phyloP scores from a whole-genome alignment of 2,329 filamentous ascomycete species.

The Decorospora gaudefroyi region DNA sequence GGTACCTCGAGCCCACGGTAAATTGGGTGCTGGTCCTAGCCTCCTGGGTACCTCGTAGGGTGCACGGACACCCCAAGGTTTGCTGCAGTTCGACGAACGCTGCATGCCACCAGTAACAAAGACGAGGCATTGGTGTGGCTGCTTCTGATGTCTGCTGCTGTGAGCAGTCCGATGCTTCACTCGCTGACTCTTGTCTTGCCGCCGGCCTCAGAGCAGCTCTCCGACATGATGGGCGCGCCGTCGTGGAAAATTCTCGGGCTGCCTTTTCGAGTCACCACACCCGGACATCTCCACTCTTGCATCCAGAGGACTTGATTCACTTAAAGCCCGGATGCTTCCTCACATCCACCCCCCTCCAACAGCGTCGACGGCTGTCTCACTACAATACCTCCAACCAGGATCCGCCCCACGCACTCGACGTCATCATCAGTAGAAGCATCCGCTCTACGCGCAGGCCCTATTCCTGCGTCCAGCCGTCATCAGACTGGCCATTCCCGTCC shows the following conservation, averaged over 20 bases:
- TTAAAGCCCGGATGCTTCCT: conserved; percentile 31
- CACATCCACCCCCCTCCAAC: conserved; percentile 9
- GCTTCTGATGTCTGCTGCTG: conserved; percentile 13
- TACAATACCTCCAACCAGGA: conserved; percentile 9
- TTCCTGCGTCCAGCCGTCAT: conserved; percentile 25
- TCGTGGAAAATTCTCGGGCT: conserved; percentile 30
- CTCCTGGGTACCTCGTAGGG: background rate
- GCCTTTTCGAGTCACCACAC: conserved; percentile 35
- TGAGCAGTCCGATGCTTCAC: conserved; percentile 17
- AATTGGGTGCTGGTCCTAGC: background rate
- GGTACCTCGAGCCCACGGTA: conserved; percentile 7
- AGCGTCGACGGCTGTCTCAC: conserved; percentile 3
- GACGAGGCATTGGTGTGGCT: conserved; percentile 14
- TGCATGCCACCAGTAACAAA: conserved; percentile 24
- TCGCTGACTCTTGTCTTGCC: conserved; percentile 16
- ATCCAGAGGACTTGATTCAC: conserved; percentile 18
- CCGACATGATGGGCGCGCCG: conserved; percentile 23
- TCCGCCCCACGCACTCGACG: conserved; percentile 11
- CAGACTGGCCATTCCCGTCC: conserved; percentile 17
- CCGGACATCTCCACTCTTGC: conserved; percentile 36
- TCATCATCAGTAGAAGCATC: conserved; percentile 24
- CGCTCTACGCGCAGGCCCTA: conserved; percentile 35
- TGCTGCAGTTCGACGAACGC: conserved; percentile 10
- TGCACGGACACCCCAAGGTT: conserved; percentile 20
- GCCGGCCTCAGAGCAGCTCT: conserved; percentile 21